phyloP scores from a whole-genome alignment of 106 monocot genomes.

The Hemerocallis citrina region DNA sequence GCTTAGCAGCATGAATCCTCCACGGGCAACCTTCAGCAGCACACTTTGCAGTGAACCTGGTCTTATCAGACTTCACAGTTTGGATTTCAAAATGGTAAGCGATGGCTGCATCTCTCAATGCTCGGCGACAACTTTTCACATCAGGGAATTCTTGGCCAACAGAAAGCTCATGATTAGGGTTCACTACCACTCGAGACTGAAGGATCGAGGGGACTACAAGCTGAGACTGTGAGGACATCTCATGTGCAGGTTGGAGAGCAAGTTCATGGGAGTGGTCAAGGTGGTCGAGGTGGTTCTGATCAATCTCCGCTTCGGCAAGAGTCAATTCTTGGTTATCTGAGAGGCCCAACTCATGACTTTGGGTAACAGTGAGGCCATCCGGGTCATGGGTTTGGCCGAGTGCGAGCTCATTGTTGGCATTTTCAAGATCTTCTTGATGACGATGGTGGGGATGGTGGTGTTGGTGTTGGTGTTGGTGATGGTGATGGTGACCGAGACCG shows the following conservation, averaged over 20 bases:
- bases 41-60: slow-evolving; percentile 83
- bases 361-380: slow-evolving; percentile 26
- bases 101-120: slow-evolving; percentile 55
- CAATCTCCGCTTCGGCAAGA: slow-evolving; percentile 46
- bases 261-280: slow-evolving; percentile 55
- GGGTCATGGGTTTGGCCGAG: slow-evolving; percentile 34
- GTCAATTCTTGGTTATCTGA: slow-evolving; percentile 58
- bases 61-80: slow-evolving; percentile 91
- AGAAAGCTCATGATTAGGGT: slow-evolving; percentile 37
- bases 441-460: slow-evolving; percentile 35
- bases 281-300: slow-evolving; percentile 37
- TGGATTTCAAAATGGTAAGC: slow-evolving; percentile 90
- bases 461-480: slow-evolving; percentile 14
- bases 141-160: slow-evolving; percentile 87
- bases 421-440: neutral
- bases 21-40: slow-evolving; percentile 77
- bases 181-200: slow-evolving; percentile 42
- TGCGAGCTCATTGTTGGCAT: slow-evolving; percentile 16
- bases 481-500: slow-evolving; percentile 16
- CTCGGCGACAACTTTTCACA: slow-evolving; percentile 80
- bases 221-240: slow-evolving; percentile 28
- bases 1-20: slow-evolving; percentile 84
- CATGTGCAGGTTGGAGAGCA: slow-evolving; percentile 40
- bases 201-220: slow-evolving; percentile 30
- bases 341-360: slow-evolving; percentile 29